Evolutionary conservation across 2,329 filamentous ascomycete species (phyloP), one percentile per base, ranked within the genome.

Genomic region (Ilyonectria mors-panacis): DNA sequence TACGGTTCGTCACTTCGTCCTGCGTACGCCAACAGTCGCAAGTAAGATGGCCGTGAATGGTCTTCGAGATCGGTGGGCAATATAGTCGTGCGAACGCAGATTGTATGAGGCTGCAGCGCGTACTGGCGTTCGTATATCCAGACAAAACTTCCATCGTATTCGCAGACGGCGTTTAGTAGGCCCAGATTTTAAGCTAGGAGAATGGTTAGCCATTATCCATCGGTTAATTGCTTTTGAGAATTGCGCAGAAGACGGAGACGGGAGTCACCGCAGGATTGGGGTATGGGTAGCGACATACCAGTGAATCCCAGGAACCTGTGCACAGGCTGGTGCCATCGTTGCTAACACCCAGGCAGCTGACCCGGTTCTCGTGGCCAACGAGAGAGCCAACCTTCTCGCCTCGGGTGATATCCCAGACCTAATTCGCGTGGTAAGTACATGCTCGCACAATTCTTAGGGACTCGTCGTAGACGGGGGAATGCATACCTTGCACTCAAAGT

Each of bases 301-400:
- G 89, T 78, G 96, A 98, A 85, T 99, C 96, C 96, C 96, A 99
- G 75, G 96, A 99, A 82, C 96, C 96, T 79, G 96, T 99, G 89
- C 96, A 98, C 85, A 99, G 88, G 86, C 95, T 98, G 86, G 98
- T 97, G 70, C 95, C 96, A 80, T 99, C 96, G 82, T 98, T 98
- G 88, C 95, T 98, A 76, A 99, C 96, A 74, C 96, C 96, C 80
- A 99, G 86, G 84, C 96, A 99, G 89, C 95, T 98, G 81, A 99
- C 96, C 75, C 96, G 93, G 87, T 99, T 99, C 84, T 98, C 95
- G 83, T 99, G 96, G 77, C 96, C 96, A 78, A 97, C 95, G 67
- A 99, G 88, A 63, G 95, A 97, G 79, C 96, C 96, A 72, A 99
- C 94, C 85, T 97, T 97, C 81, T 99, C 96, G 70, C 95, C 96